A percentile compares a stretch with the other conserved stretches of the same genome.
phyloP scores from a whole-genome alignment of 208 protist species.

The Blastocrithidia nonstop region DNA sequence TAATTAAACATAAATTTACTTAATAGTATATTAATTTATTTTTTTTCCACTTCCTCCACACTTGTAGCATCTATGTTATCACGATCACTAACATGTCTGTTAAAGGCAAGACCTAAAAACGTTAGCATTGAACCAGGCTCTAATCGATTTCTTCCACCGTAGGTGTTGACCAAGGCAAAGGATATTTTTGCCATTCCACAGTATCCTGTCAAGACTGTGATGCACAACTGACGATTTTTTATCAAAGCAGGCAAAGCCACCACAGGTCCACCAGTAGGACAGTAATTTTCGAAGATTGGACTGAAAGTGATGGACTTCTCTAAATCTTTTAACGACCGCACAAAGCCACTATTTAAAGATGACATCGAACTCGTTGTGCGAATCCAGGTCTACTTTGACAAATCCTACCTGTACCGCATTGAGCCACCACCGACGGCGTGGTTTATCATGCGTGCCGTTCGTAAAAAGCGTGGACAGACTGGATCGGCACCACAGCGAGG shows the following conservation, averaged over 20 bases:
- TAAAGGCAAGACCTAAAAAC: conserved; percentile 60
- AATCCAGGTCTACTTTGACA: conserved; percentile 87
- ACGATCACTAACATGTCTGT: conserved; percentile 8
- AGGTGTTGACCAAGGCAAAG: conserved; percentile 34
- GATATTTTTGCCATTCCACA: conserved; percentile 60
- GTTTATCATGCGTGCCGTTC: conserved; percentile 61
- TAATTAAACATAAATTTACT: neutral
- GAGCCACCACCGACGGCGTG: conserved; percentile 79
- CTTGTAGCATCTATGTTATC: conserved; percentile 19
- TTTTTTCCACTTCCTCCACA: neutral
- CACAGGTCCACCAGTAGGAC: conserved; percentile 78
- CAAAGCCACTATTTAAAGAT: conserved; percentile 75
- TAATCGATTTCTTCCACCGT: conserved; percentile 40
- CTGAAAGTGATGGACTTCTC: conserved; percentile 85
- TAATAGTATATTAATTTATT: neutral
- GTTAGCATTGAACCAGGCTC: conserved; percentile 55
- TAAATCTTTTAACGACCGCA: conserved; percentile 83
- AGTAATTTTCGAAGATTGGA: conserved; percentile 79
- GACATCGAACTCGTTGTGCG: conserved; percentile 80
- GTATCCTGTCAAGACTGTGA: conserved; percentile 65
- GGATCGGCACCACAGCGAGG: conserved; percentile 34
- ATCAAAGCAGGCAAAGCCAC: conserved; percentile 77
- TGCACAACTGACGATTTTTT: conserved; percentile 87
- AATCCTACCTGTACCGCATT: conserved; percentile 74
- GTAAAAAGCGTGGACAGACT: conserved; percentile 73